Evolutionary conservation across 2,329 filamentous ascomycete genomes (phyloP).

Genomic region (Xylariales sp.): DNA sequence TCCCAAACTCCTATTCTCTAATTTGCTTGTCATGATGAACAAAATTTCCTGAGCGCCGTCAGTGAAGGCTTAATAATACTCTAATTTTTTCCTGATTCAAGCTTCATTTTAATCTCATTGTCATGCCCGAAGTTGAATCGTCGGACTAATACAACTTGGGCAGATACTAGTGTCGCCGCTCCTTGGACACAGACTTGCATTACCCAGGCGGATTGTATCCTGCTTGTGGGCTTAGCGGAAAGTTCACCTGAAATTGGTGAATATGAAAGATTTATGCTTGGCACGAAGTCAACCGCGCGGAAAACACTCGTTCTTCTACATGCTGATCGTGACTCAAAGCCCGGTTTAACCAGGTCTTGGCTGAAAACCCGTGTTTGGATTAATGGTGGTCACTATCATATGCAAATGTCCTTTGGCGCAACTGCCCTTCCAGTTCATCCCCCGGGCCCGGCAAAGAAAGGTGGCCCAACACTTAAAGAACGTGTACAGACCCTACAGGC

Average conservation of each 20-base stretch:
- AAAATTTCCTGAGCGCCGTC: conserved; percentile 62
- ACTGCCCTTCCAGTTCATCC: conserved; percentile 81
- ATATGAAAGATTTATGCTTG: conserved; percentile 94
- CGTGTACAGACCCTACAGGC: conserved; percentile 94
- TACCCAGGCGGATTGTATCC: conserved; percentile 93
- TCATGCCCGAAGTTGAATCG: not conserved
- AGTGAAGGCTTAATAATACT: conserved; percentile 68
- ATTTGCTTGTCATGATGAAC: conserved; percentile 61
- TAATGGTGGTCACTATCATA: conserved; percentile 96
- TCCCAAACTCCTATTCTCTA: conserved; percentile 9
- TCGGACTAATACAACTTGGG: conserved; percentile 31
- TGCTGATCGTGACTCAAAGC: conserved; percentile 84
- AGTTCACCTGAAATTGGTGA: conserved; percentile 91
- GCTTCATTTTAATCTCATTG: not conserved
- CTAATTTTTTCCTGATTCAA: conserved; percentile 75
- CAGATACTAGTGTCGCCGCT: conserved; percentile 94
- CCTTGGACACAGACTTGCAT: conserved; percentile 99
- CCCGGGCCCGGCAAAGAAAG: conserved; percentile 71
- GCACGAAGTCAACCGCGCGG: conserved; percentile 95
- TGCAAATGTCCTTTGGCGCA: conserved; percentile 91
- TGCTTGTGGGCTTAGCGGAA: conserved; percentile 91
- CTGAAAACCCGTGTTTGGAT: conserved; percentile 95
- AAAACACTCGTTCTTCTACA: conserved; percentile 94
- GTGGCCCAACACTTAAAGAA: conserved; percentile 89
- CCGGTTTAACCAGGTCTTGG: conserved; percentile 90